phyloP scores from a whole-genome alignment of 345 rosid species.

The Lepidium didymum region DNA sequence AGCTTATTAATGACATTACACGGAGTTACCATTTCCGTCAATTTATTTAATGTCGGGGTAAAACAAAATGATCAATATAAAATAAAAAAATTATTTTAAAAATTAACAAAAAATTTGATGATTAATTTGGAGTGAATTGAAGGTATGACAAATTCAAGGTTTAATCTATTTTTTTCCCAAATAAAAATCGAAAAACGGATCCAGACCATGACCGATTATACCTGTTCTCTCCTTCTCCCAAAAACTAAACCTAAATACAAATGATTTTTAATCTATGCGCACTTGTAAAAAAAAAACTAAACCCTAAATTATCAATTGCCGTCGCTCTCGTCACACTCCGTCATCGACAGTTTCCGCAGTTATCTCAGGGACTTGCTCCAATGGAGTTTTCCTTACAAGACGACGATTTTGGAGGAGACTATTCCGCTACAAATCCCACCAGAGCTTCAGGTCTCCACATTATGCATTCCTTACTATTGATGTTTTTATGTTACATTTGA shows the following conservation, averaged over 20 bases:
- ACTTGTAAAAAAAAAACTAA: too few species aligned
- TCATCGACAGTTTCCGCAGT: neutral
- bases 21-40: too few species aligned
- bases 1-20: too few species aligned
- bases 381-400: slow-evolving; percentile 44
- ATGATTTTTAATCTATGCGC: too few species aligned
- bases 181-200: neutral
- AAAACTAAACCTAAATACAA: too few species aligned
- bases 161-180: too few species aligned
- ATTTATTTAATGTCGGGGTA: too few species aligned
- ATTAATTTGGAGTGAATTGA: too few species aligned
- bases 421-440: slow-evolving; percentile 36
- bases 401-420: slow-evolving; percentile 91
- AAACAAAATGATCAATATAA: too few species aligned
- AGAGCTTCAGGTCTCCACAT: slow-evolving; percentile 47
- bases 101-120: too few species aligned
- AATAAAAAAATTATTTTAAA: too few species aligned
- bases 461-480: neutral
- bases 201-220: neutral
- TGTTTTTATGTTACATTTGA: neutral
- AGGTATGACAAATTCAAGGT: too few species aligned
- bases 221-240: neutral
- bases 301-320: slow-evolving; percentile 16
- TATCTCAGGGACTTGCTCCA: neutral
- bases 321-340: slow-evolving; percentile 11